Conservation (phyloP, 768 basidiomycete genomes). For the Solioccasus polychromus region DNA sequence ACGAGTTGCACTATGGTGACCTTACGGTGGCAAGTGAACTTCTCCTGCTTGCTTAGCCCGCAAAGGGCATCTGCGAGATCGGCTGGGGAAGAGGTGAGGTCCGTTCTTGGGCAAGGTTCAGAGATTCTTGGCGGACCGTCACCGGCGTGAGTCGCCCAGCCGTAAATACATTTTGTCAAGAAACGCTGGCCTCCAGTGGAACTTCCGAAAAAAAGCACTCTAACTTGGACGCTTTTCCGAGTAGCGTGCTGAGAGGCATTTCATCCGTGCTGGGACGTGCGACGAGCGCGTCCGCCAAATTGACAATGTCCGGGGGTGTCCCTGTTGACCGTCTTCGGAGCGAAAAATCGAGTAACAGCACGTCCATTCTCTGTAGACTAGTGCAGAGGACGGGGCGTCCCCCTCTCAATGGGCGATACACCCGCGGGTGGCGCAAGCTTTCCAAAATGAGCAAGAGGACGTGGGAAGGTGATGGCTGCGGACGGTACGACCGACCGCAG, state of each 20-base stretch:
- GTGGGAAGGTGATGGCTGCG: neutral
- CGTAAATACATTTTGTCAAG: neutral
- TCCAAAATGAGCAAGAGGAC: constrained; percentile 11
- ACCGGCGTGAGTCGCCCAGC: neutral
- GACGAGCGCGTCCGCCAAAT: neutral
- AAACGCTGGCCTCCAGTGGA: neutral
- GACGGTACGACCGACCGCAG: no score
- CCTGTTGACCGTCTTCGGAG: neutral
- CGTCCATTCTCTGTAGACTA: constrained; percentile 10
- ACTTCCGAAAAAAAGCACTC: neutral
- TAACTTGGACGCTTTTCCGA: constrained; percentile 3
- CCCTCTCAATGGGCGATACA: neutral
- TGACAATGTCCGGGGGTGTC: constrained; percentile 6
- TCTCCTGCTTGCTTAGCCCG: neutral
- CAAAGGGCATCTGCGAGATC: constrained; percentile 1
- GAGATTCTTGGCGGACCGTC: neutral
- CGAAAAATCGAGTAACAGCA: constrained; percentile 12
- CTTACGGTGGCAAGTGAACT: neutral
- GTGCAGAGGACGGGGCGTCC: constrained; percentile 5
- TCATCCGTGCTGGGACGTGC: constrained; percentile 7
- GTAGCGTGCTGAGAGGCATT: constrained; percentile 5
- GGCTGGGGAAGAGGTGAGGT: neutral
- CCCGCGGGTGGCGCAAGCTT: neutral
- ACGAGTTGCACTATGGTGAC: neutral
- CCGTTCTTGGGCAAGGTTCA: neutral